Evolutionary conservation across 2,329 filamentous ascomycete genomes (phyloP).

Genomic region (Talaromyces funiculosus): DNA sequence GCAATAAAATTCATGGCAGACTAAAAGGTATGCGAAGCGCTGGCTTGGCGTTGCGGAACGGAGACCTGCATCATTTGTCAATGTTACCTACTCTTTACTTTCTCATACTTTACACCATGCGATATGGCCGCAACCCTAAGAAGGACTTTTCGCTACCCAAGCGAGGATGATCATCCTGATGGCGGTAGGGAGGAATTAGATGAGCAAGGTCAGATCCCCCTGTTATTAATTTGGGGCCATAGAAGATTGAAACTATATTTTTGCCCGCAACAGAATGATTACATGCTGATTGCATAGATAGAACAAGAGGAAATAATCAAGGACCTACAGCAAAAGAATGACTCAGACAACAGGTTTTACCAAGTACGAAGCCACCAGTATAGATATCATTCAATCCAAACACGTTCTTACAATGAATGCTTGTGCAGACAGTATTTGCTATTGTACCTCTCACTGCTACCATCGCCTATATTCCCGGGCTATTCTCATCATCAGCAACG

Average conservation of each 20-base stretch:
- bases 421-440: slow-evolving; percentile 28
- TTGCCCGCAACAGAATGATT: too few species aligned
- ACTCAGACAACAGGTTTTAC: slow-evolving; percentile 36
- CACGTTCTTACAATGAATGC: slow-evolving; percentile 16
- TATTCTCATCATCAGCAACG: slow-evolving; percentile 22
- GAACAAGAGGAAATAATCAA: slow-evolving; percentile 41
- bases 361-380: slow-evolving; percentile 28
- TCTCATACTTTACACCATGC: not conserved
- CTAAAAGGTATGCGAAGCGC: not conserved
- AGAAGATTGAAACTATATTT: not conserved
- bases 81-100: not conserved
- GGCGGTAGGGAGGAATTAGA: slow-evolving; percentile 60
- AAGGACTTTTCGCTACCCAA: slow-evolving; percentile 70
- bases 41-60: slow-evolving; percentile 11
- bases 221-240: not conserved
- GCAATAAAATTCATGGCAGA: not conserved
- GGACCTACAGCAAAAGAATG: slow-evolving; percentile 31
- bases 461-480: slow-evolving; percentile 27
- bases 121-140: slow-evolving; percentile 57
- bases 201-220: slow-evolving; percentile 58
- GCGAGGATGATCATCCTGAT: slow-evolving; percentile 39
- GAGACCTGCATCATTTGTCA: not conserved
- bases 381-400: not conserved
- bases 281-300: slow-evolving; percentile 18
- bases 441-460: slow-evolving; percentile 30